These are phyloP conservation scores for Bruguiera gymnorhiza DNA, from an alignment of 345 rosid species.

Conservation along the genomic window DNA sequence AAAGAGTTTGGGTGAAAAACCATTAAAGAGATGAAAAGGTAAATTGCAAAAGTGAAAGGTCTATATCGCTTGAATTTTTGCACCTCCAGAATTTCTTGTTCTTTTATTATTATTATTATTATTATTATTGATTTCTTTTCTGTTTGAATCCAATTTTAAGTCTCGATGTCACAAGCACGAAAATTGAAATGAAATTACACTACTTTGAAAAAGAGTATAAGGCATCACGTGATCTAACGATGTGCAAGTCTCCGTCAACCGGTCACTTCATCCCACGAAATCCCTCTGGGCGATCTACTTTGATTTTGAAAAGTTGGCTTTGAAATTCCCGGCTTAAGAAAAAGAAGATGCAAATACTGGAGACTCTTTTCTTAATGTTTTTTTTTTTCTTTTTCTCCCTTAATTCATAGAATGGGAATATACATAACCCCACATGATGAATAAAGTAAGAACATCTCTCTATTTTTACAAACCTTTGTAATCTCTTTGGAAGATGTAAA, in stretches of 20 bases:
- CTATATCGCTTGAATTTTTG: too few species aligned
- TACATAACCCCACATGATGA: neutral
- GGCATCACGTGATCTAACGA: slow-evolving; percentile 8
- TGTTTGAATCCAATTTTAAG: too few species aligned
- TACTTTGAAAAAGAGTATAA: neutral
- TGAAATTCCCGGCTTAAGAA: neutral
- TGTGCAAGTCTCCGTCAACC: neutral
- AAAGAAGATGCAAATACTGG: neutral
- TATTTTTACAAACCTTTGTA: neutral
- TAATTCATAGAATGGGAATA: neutral
- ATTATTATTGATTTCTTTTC: too few species aligned
- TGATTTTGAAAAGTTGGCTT: neutral
- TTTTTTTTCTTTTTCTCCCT: neutral
- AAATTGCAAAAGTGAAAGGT: too few species aligned
- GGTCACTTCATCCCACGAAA: neutral
- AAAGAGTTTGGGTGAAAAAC: too few species aligned
- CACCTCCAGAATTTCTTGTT: too few species aligned
- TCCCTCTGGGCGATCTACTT: neutral
- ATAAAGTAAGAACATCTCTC: too few species aligned
- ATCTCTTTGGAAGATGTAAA: slow-evolving; percentile 4
- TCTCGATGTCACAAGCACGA: too few species aligned
- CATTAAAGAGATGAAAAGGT: too few species aligned
- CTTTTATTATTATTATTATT: too few species aligned
- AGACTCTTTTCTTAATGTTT: neutral
- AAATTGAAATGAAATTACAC: too few species aligned